A percentile compares a stretch with the other conserved stretches of the same genome.
These are phyloP conservation scores for Juglanconis oblonga DNA, from an alignment of 2,329 filamentous ascomycete species.

Conservation along the genomic window DNA sequence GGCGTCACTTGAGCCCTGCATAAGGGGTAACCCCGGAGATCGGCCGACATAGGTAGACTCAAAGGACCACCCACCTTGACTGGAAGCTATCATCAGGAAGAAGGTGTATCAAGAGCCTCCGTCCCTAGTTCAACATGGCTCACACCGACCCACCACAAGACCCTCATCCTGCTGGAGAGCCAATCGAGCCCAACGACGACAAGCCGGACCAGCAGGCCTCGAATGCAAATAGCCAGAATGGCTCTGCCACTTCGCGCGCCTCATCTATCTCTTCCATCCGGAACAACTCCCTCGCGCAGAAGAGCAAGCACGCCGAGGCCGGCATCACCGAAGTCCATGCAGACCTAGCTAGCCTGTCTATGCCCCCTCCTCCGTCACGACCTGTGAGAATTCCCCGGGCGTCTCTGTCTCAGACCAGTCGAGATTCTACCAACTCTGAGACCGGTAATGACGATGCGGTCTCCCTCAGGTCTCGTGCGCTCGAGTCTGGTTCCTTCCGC, in stretches of 20 bases:
- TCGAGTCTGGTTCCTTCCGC: background rate
- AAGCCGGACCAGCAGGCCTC: background rate
- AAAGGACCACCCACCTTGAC: slow-evolving; percentile 20
- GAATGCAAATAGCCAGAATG: slow-evolving; percentile 21
- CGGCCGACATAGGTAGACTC: background rate
- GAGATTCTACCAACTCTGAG: slow-evolving; percentile 42
- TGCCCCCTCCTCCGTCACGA: slow-evolving; percentile 52
- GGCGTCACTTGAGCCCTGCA: background rate
- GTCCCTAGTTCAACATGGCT: slow-evolving; percentile 7
- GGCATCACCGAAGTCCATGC: slow-evolving; percentile 55
- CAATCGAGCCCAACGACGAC: background rate
- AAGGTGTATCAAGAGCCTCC: background rate
- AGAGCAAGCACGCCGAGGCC: slow-evolving; percentile 58
- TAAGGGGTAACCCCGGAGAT: background rate
- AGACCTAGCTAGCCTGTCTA: slow-evolving; percentile 61
- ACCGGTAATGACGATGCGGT: slow-evolving; percentile 36
- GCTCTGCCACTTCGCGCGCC: slow-evolving; percentile 34
- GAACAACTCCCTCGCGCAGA: slow-evolving; percentile 38
- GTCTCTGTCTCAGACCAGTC: slow-evolving; percentile 38
- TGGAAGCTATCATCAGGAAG: slow-evolving; percentile 13
- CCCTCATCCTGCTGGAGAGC: background rate
- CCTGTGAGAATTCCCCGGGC: slow-evolving; percentile 41
- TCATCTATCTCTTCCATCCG: slow-evolving; percentile 40
- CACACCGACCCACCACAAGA: slow-evolving; percentile 6
- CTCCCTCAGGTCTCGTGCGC: slow-evolving; percentile 11